These are phyloP conservation scores for Phytophthora ramorum DNA, from an alignment of 352 stramenopile genomes.

Conservation along the genomic window DNA sequence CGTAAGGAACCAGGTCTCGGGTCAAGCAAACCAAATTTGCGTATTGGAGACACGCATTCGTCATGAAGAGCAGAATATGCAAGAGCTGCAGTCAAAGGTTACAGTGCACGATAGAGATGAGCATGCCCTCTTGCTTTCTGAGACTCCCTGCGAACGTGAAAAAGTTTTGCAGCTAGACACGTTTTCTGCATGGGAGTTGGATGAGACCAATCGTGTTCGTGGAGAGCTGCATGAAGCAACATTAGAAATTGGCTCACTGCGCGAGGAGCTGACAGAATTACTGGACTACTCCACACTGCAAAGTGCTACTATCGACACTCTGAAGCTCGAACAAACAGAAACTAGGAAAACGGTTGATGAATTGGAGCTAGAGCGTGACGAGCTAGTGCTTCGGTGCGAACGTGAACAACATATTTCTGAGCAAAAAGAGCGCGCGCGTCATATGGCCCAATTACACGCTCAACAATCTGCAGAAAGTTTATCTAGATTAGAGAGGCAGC, in stretches of 20 bases:
- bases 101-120: slow-evolving; percentile 14
- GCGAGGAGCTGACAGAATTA: slow-evolving; percentile 30
- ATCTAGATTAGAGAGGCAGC: slow-evolving; percentile 13
- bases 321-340: slow-evolving; percentile 19
- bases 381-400: slow-evolving; percentile 10
- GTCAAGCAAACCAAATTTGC: slow-evolving; percentile 10
- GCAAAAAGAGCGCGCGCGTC: slow-evolving; percentile 2
- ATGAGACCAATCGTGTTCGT: slow-evolving; percentile 30
- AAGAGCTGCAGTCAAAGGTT: slow-evolving; percentile 14
- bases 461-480: neutral
- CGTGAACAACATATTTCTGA: neutral
- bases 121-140: slow-evolving; percentile 11
- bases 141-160: slow-evolving; percentile 19
- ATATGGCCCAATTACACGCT: neutral
- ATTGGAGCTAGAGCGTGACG: slow-evolving; percentile 16
- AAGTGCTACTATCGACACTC: slow-evolving; percentile 21
- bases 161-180: slow-evolving; percentile 18
- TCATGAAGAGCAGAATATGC: neutral
- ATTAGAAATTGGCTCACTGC: slow-evolving; percentile 25
- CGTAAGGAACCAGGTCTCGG: neutral
- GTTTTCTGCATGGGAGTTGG: slow-evolving; percentile 1
- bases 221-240: slow-evolving; percentile 29
- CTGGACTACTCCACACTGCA: slow-evolving; percentile 32
- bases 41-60: neutral
- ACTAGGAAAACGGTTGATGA: slow-evolving; percentile 1